phyloP scores from a whole-genome alignment of 495 filamentous ascomycete genomes.

The Xylaria telfairii region DNA sequence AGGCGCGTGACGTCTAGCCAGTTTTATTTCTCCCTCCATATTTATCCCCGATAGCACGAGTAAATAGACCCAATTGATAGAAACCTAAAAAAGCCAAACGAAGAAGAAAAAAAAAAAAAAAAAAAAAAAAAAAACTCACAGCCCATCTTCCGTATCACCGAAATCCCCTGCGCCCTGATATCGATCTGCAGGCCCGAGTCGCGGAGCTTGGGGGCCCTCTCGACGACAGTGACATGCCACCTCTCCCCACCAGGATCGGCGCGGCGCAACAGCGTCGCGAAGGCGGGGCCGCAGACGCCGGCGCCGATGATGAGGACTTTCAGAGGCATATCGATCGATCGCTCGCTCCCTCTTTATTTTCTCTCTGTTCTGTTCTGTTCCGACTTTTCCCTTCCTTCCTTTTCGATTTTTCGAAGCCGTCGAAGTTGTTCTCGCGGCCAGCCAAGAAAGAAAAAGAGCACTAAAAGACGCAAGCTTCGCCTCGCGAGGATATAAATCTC shows the following conservation, averaged over 20 bases:
- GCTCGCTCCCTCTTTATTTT: background rate
- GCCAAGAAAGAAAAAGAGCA: no score
- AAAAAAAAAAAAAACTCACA: slow-evolving; percentile 19
- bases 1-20: no score
- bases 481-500: no score
- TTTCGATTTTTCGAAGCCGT: no score
- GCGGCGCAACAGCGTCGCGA: slow-evolving; percentile 52
- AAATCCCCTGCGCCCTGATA: slow-evolving; percentile 51
- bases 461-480: no score
- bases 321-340: slow-evolving; percentile 42
- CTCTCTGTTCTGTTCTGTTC: no score
- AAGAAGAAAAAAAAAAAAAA: background rate
- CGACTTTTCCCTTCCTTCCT: background rate
- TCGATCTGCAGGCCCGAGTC: slow-evolving; percentile 57
- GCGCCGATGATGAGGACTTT: slow-evolving; percentile 88
- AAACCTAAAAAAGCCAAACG: no score
- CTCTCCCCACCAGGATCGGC: slow-evolving; percentile 44
- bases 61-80: no score
- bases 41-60: no score
- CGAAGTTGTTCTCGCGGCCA: no score
- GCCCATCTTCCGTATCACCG: slow-evolving; percentile 56
- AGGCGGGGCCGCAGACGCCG: slow-evolving; percentile 84
- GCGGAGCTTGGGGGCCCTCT: slow-evolving; percentile 51
- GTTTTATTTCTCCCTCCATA: no score
- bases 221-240: slow-evolving; percentile 56